Conservation (phyloP, 257 asterid species). For the Lantana camara region DNA sequence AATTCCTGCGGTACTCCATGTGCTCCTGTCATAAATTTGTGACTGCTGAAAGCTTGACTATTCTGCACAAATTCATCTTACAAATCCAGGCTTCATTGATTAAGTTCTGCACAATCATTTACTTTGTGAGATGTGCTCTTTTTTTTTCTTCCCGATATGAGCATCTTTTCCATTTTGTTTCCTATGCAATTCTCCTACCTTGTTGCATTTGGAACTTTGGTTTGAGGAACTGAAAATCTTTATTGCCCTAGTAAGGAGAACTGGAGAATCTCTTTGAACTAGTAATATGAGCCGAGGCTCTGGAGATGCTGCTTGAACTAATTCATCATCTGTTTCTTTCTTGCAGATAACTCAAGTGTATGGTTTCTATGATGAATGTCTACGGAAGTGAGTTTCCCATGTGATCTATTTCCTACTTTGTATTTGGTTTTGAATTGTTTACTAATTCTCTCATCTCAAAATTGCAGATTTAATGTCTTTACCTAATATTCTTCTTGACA, state of each 20-base stretch:
- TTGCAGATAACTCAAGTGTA: conserved; percentile 80
- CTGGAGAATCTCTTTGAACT: not conserved
- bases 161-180: not conserved
- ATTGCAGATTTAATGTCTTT: not conserved
- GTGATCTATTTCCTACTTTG: conserved; percentile 15
- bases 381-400: conserved; percentile 65
- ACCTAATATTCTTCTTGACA: conserved; percentile 10
- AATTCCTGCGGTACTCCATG: conserved; percentile 5
- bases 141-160: not conserved
- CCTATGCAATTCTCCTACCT: conserved; percentile 8
- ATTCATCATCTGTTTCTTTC: conserved; percentile 5
- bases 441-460: conserved; percentile 1
- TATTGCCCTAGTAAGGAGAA: not conserved
- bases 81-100: conserved; percentile 7
- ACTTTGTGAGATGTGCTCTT: not conserved
- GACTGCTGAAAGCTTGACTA: conserved; percentile 15
- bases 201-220: conserved; percentile 7
- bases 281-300: conserved; percentile 10
- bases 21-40: conserved; percentile 21
- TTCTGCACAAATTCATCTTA: conserved; percentile 13
- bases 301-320: conserved; percentile 14
- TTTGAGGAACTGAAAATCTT: conserved; percentile 11
- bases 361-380: conserved; percentile 82
- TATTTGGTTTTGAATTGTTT: not conserved
- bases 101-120: conserved; percentile 9